These are phyloP conservation scores for Heracleum sosnowskyi DNA, from an alignment of 129 eudicot species.

Conservation along the genomic window DNA sequence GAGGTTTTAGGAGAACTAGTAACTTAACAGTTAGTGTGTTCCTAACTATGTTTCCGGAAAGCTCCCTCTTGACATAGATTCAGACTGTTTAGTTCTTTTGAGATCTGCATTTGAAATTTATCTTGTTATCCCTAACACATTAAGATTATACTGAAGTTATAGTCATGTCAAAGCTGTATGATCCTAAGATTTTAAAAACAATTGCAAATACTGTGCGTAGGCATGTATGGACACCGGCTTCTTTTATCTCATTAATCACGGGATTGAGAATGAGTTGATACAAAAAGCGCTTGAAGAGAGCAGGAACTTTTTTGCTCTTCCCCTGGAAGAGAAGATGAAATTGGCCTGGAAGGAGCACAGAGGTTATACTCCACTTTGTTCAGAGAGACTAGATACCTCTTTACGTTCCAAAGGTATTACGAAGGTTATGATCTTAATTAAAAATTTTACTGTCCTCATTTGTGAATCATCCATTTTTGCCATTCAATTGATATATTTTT, in stretches of 20 bases:
- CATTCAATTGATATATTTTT: not conserved
- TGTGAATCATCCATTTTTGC: not conserved
- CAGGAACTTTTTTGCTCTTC: constrained; percentile 48
- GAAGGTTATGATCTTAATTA: not conserved
- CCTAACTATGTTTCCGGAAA: not conserved
- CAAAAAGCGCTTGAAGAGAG: constrained; percentile 40
- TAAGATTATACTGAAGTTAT: not conserved
- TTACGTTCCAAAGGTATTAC: constrained; percentile 34
- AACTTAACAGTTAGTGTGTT: not conserved
- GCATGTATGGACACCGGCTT: constrained; percentile 75
- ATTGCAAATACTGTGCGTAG: constrained; percentile 19
- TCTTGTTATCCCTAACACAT: not conserved
- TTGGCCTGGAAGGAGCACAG: constrained; percentile 36
- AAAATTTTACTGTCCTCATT: not conserved
- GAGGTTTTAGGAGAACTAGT: too few relatives aligned
- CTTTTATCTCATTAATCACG: constrained; percentile 75
- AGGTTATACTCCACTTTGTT: constrained; percentile 54
- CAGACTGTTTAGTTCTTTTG: not conserved
- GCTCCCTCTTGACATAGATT: too few relatives aligned
- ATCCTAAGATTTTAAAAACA: not conserved
- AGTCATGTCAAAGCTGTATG: not conserved
- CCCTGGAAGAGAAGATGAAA: constrained; percentile 63
- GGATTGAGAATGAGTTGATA: constrained; percentile 53
- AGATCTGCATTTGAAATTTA: not conserved
- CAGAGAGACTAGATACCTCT: constrained; percentile 61